Evolutionary conservation across 768 basidiomycete genomes (phyloP).

Genomic region (Tulasnella sp.): DNA sequence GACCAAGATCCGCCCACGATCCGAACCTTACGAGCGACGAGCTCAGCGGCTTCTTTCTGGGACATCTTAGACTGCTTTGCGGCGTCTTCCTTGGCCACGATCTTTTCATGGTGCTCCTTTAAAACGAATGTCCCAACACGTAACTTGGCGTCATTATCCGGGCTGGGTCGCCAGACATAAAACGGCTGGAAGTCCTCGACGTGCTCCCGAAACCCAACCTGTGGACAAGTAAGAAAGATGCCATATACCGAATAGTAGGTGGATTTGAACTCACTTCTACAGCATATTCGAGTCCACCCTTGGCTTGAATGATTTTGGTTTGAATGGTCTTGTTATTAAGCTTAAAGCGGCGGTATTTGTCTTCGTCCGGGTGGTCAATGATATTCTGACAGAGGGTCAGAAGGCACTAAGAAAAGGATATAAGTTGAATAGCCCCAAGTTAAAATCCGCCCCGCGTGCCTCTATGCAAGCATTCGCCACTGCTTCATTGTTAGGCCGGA

Average conservation of each 20-base stretch:
- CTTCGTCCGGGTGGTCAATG: constrained; percentile 64
- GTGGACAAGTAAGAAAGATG: neutral
- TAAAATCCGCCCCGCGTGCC: constrained; percentile 42
- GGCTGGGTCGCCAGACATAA: constrained; percentile 56
- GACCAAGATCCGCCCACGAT: neutral
- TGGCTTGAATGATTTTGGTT: constrained; percentile 60
- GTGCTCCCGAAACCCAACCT: constrained; percentile 74
- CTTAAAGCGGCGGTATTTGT: constrained; percentile 71
- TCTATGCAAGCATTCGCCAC: constrained; percentile 59
- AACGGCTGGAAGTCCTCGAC: constrained; percentile 69
- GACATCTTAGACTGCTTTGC: constrained; percentile 47
- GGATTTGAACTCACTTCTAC: constrained; percentile 53
- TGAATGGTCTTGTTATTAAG: constrained; percentile 66
- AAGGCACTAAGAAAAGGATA: constrained; percentile 48
- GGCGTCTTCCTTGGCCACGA: constrained; percentile 50
- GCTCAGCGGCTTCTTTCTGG: constrained; percentile 56
- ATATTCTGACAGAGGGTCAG: constrained; percentile 69
- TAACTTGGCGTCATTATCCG: constrained; percentile 48
- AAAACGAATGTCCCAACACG: constrained; percentile 62
- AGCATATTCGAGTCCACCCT: constrained; percentile 75
- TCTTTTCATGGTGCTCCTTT: constrained; percentile 55
- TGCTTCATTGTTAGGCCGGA: constrained; percentile 62
- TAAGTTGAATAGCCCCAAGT: neutral
- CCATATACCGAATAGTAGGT: constrained; percentile 11
- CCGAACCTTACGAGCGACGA: constrained; percentile 53